These are phyloP conservation scores for Tephrocybe sp. DNA, from an alignment of 768 basidiomycete genomes.

Conservation along the genomic window DNA sequence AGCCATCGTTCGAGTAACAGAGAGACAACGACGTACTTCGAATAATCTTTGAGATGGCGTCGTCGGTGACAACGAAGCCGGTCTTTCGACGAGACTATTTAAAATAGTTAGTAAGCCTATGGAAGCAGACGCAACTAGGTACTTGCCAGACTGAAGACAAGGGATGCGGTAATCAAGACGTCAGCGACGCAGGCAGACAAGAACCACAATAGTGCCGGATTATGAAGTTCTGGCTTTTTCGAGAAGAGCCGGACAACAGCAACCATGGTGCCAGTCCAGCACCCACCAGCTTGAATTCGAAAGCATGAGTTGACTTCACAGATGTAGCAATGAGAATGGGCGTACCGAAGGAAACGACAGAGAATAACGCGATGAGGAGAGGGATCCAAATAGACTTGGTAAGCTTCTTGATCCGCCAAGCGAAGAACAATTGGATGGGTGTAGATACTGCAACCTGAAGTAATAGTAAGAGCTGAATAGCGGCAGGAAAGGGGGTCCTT, in stretches of 20 bases:
- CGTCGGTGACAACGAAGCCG: conserved; percentile 34
- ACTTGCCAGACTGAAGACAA: conserved; percentile 42
- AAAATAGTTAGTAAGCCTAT: background rate
- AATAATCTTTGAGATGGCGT: conserved; percentile 33
- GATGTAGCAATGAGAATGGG: background rate
- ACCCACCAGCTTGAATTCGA: conserved; percentile 31
- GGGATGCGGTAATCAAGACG: conserved; percentile 41
- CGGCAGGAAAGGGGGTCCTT: conserved; percentile 1
- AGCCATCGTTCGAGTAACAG: background rate
- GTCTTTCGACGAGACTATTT: conserved; percentile 35
- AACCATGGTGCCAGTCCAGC: conserved; percentile 30
- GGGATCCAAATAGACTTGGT: conserved; percentile 28
- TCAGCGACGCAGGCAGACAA: conserved; percentile 44
- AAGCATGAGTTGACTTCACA: background rate
- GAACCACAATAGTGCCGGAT: conserved; percentile 43
- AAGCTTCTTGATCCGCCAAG: conserved; percentile 37
- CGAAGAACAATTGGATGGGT: conserved; percentile 41
- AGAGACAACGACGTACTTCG: conserved; percentile 20
- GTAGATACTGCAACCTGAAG: conserved; percentile 38
- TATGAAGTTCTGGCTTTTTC: conserved; percentile 29
- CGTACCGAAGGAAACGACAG: conserved; percentile 31
- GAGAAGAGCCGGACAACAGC: conserved; percentile 24
- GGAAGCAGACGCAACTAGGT: background rate
- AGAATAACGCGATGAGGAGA: conserved; percentile 25
- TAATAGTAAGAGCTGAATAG: background rate